Percentiles rank a stretch among this genome's conserved stretches.
Conservation (phyloP, 495 filamentous ascomycete genomes). For the Penicillium canariense region DNA sequence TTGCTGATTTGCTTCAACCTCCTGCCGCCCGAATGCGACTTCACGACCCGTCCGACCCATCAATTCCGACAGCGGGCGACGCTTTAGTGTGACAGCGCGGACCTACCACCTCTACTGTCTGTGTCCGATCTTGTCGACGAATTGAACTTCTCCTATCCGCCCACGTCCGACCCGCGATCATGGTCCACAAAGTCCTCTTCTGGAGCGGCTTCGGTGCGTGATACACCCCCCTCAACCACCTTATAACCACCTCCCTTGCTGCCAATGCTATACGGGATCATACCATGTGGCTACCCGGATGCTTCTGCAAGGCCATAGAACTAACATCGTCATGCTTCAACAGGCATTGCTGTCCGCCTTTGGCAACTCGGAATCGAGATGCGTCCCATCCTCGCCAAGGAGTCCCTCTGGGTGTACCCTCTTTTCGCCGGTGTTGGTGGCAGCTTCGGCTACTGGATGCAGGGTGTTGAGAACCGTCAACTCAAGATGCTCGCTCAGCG, state of each 20-base stretch:
- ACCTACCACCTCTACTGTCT: conserved; percentile 1
- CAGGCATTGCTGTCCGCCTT: conserved; percentile 84
- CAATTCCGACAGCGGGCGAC: conserved; percentile 19
- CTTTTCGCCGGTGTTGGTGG: conserved; percentile 80
- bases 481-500: conserved; percentile 70
- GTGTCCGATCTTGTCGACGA: conserved; percentile 9
- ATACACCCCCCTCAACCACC: conserved; percentile 2
- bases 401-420: conserved; percentile 86
- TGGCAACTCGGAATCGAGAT: conserved; percentile 98
- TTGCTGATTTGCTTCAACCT: conserved; percentile 44
- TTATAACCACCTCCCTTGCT: neutral
- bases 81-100: conserved; percentile 12
- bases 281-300: neutral
- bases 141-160: conserved; percentile 14
- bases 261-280: neutral
- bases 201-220: conserved; percentile 93
- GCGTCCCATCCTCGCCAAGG: conserved; percentile 82
- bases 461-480: conserved; percentile 79
- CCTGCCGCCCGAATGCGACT: conserved; percentile 27
- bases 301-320: neutral
- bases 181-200: conserved; percentile 86
- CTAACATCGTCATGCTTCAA: conserved; percentile 1
- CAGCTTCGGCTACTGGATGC: conserved; percentile 94
- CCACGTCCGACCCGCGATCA: conserved; percentile 22
- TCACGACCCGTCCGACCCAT: conserved; percentile 19